Evolutionary conservation across 768 basidiomycete species (phyloP), one percentile per base, ranked within the genome.

Genomic region (Lentinula sp.): DNA sequence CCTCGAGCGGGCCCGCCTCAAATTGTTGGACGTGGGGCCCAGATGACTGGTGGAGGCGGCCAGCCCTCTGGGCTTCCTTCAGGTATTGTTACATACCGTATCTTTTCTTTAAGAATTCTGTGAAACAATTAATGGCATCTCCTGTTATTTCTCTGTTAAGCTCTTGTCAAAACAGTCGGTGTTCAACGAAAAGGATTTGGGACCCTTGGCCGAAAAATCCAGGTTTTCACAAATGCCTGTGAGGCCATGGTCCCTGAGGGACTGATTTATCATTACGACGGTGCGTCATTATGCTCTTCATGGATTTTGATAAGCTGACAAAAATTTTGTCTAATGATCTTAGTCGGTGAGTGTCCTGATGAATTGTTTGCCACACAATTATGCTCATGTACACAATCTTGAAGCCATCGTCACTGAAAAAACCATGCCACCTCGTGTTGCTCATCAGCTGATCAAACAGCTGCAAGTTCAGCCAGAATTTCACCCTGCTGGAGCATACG

Each of bases 181-280:
- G 86, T 90, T 35, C 83, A 77, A 61, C 78, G 90, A 39, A 77
- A 84, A 15, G 81, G 74, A 12, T 85, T 77, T 57, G 86, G 85
- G 18, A 72, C 70, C 0, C 72, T 71, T 39, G 90, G 90, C 1
- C 75, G 70, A 23, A 65, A 70, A 1, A 74, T 80, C 33, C 65
- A 63, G 13, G 70, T 64, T 55, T 53, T 28, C 50, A 73, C 76
- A 39, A 92, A 88, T 68, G 80, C 85, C 36, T 89, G 87, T 64
- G 66, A 69, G 12, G 74, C 78, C 3, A 71, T 72, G 0, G 77
- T 86, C 1, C 80, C 86, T 0, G 76, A 85, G 12, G 70, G 67
- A 0, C 78, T 78, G 3, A 87, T 91, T n/a, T 78, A 82, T 57
- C 90, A 91, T 59, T 91, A 91, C 63, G 89, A 91, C 66, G 84